Evolutionary conservation across 352 stramenopile genomes (phyloP), one percentile per base, ranked within the genome.

Genomic region (Globisporangium solare): DNA sequence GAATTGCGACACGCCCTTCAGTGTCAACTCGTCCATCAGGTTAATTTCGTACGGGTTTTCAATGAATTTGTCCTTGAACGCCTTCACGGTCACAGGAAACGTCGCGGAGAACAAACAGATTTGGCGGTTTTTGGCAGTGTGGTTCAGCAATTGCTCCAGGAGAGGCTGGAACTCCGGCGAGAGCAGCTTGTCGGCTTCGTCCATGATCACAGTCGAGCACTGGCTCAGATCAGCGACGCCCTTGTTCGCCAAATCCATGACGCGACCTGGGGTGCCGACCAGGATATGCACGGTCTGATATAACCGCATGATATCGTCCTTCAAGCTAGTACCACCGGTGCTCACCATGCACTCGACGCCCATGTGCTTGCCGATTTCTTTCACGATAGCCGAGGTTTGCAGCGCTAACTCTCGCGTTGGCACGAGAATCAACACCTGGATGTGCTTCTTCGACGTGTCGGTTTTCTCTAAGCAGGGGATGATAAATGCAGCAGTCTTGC

Each of bases 251-350:
- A 99, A 74, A 71, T 99, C 97, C 68, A 99, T 94, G 61, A 99
- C 97, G 57, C 98, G 93, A 17, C 97, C 98, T 0, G 98, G 97
- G 3, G 98, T 99, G 27, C 92, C 97, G 42, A 99, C 97, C 47
- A 99, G 83, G 63, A 99, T 98, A 76, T 99, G 97, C 54, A 99
- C 95, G 24, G 96, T 91, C 71, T 98, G 98, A 73, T 99, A 99
- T n/a, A 99, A 80, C 67, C 97, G 92, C 92, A 99, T 99, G 63
- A 99, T 99, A 76, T 99, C 97, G 74, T 99, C 97, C 66, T 98
- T 98, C 35, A 99, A 80, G 53, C 93, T 98, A 47, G 97, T 99
- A 60, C 97, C 97, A 48, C 97, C 97, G 17, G 97, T 99, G 53
- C 95, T 99, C 42, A 99, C 97, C 97, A 98, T 99, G 68, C 95